Evolutionary conservation across 1,139 yeast species (phyloP), one percentile per base, ranked within the genome.

Genomic region (Geotrichum carabidarum): DNA sequence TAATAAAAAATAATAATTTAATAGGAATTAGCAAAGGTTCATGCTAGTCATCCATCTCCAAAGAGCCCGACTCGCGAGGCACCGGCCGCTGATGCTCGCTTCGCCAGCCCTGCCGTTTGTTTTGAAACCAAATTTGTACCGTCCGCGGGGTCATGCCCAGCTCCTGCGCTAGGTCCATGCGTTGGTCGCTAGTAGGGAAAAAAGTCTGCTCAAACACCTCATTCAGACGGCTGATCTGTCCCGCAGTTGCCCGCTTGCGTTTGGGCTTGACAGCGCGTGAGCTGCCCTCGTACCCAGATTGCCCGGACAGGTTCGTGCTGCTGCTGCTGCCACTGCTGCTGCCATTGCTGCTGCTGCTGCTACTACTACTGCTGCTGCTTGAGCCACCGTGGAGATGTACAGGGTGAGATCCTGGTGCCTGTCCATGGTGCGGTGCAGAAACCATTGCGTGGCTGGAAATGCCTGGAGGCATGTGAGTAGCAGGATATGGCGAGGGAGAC

Each of bases 101-200:
- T 30, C 71, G 57, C 69, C 71, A 69, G 18, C 71, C 71, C 58
- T 70, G 74, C 7, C 74, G 64, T 40, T 67, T 62, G 59, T 71
- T 71, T 57, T 71, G 74, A 57, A 71, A 71, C 74, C 74, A 71
- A 32, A 71, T 70, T 58, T 71, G 74, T 8, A 71, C 74, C 6
- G 73, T 68, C 18, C 74, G 60, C 9, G 74, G 73, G 2, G 72
- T 68, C 74, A 70, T 71, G n/a, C 71, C 71, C 22, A 71, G 66
- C 58, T 71, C 73, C 44, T 62, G 56, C 5, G 74, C 72, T 34
- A 71, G 61, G 36, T 64, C 65, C 44, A 68, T 59, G 9, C 74
- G 65, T 51, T 62, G 65, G 53, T 70, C 73, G 4, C 71, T 65
- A 5, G 73, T 61, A 3, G 74, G 74, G 62, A 70, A 71, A 51